These are phyloP conservation scores for Porphyrellus cyaneotinctus DNA, from an alignment of 768 basidiomycete species.

Conservation along the genomic window DNA sequence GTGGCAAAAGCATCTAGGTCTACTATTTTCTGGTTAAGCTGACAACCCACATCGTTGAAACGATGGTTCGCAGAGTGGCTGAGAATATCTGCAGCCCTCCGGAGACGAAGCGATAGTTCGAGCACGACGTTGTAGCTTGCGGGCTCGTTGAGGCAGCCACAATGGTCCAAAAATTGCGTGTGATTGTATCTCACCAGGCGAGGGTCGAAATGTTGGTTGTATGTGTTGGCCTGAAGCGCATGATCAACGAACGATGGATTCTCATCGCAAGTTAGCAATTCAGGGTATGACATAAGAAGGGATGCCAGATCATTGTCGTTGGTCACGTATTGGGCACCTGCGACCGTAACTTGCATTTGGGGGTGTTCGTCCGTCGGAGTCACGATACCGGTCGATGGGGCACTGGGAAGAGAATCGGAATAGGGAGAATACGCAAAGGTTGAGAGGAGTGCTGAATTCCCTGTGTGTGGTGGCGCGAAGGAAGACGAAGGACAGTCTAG, in stretches of 20 bases:
- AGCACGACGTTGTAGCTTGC: slow-evolving; percentile 54
- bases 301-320: slow-evolving; percentile 42
- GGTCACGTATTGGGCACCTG: slow-evolving; percentile 22
- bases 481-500: slow-evolving; percentile 30
- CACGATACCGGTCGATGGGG: slow-evolving; percentile 33
- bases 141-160: slow-evolving; percentile 55
- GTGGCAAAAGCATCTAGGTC: slow-evolving; percentile 51
- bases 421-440: slow-evolving; percentile 12
- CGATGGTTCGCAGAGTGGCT: slow-evolving; percentile 42
- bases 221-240: not conserved
- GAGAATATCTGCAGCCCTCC: slow-evolving; percentile 56
- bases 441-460: slow-evolving; percentile 21
- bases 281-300: slow-evolving; percentile 37
- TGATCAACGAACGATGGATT: slow-evolving; percentile 8
- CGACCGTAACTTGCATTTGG: slow-evolving; percentile 29
- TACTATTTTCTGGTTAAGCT: slow-evolving; percentile 42
- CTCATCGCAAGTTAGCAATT: slow-evolving; percentile 17
- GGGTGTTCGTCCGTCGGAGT: slow-evolving; percentile 46
- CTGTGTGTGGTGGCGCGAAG: slow-evolving; percentile 30
- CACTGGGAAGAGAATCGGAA: slow-evolving; percentile 26
- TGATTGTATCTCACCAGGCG: slow-evolving; percentile 14
- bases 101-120: slow-evolving; percentile 60
- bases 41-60: slow-evolving; percentile 27
- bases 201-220: slow-evolving; percentile 5
- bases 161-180: slow-evolving; percentile 34